Evolutionary conservation across 2,329 filamentous ascomycete species (phyloP).

Genomic region (Fusarium sp.): DNA sequence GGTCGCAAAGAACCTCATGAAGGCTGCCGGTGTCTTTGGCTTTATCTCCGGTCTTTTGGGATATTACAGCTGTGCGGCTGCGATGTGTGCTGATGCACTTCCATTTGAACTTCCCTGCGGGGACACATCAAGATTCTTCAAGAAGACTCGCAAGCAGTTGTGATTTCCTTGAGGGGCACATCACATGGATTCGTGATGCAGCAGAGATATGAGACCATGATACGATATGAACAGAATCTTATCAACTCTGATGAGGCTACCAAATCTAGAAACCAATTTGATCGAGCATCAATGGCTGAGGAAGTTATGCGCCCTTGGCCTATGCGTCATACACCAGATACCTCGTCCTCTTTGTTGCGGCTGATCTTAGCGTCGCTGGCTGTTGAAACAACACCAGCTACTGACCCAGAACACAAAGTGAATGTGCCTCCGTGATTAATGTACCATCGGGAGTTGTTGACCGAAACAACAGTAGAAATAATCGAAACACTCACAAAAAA

Average conservation of each 20-base stretch:
- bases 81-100: constrained; percentile 40
- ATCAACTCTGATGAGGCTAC: not conserved
- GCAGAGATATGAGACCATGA: not conserved
- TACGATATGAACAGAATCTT: no score
- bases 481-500: not conserved
- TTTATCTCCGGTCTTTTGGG: constrained; percentile 41
- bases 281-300: not conserved
- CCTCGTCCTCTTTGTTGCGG: not conserved
- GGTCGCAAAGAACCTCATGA: constrained; percentile 19
- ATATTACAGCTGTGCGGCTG: constrained; percentile 38
- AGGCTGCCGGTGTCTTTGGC: constrained; percentile 37
- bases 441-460: not conserved
- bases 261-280: not conserved
- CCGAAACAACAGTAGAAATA: not conserved
- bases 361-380: not conserved
- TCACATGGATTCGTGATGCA: not conserved
- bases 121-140: constrained; percentile 32
- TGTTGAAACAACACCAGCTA: not conserved
- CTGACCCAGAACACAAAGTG: not conserved
- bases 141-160: constrained; percentile 14
- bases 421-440: not conserved
- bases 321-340: not conserved
- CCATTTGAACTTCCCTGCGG: constrained; percentile 40
- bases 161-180: not conserved
- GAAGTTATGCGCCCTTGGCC: not conserved